Evolutionary conservation across 2,329 filamentous ascomycete genomes (phyloP).

Genomic region (Fusarium gaditjirri): DNA sequence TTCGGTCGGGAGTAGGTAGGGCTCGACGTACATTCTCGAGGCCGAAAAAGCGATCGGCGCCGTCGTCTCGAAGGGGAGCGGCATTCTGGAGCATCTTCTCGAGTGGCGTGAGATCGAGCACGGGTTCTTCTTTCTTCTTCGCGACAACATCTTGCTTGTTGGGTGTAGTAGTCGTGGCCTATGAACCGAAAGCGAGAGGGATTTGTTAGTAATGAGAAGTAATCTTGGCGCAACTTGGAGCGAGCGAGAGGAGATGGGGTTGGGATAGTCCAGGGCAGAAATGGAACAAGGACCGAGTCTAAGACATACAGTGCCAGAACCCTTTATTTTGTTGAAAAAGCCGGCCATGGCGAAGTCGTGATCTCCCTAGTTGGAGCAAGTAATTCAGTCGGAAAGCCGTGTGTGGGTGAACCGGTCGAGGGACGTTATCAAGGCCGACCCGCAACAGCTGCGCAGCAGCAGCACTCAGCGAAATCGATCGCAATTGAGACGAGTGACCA

Average conservation of each 20-base stretch:
- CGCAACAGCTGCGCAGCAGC: constrained; percentile 50
- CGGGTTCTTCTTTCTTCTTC: constrained; percentile 68
- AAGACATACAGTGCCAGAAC: constrained; percentile 63
- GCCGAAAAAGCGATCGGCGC: constrained; percentile 97
- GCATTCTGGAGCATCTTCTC: constrained; percentile 84
- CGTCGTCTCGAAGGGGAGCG: constrained; percentile 83
- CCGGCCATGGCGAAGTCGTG: constrained; percentile 59
- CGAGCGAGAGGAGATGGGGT: constrained; percentile 38
- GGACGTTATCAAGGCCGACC: constrained; percentile 44
- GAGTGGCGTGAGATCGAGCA: constrained; percentile 69
- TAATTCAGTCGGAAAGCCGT: constrained; percentile 21
- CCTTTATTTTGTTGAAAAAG: constrained; percentile 70
- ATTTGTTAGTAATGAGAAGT: constrained; percentile 47
- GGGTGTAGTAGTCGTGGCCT: constrained; percentile 57
- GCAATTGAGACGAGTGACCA: constrained; percentile 40
- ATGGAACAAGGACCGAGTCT: constrained; percentile 5
- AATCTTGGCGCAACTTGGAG: constrained; percentile 29
- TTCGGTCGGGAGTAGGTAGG: constrained; percentile 2
- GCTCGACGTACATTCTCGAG: constrained; percentile 87
- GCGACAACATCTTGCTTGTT: constrained; percentile 58
- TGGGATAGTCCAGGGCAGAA: constrained; percentile 7
- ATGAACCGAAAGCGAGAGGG: constrained; percentile 32
- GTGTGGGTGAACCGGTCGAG: constrained; percentile 38
- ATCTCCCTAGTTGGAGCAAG: constrained; percentile 28
- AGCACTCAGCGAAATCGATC: constrained; percentile 46